These are phyloP conservation scores for Ochromonas danica DNA, from an alignment of 108 stramenopile genomes.

Conservation along the genomic window DNA sequence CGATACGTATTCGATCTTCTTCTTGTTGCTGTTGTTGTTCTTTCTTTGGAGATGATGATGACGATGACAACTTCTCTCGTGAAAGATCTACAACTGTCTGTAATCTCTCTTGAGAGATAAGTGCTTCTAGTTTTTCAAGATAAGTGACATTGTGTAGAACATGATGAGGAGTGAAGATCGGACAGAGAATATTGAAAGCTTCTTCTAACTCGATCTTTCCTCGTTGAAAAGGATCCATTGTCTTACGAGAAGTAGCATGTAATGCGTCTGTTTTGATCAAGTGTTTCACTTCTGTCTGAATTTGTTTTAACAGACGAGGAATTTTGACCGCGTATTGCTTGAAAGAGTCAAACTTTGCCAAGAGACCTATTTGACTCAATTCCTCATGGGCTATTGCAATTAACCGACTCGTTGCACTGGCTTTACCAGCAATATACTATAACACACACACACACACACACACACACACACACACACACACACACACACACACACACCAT, in stretches of 20 bases:
- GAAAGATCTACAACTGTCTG: no score
- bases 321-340: not conserved
- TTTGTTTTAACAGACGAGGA: not conserved
- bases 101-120: no score
- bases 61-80: no score
- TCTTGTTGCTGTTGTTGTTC: no score
- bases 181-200: not conserved
- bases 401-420: not conserved
- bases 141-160: not conserved
- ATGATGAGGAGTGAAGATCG: not conserved
- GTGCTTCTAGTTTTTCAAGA: not conserved
- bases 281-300: not conserved
- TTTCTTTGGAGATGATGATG: no score
- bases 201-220: not conserved
- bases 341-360: not conserved
- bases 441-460: not conserved
- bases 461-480: not conserved
- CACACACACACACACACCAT: not conserved
- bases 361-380: not conserved
- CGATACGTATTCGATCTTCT: no score
- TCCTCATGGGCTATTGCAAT: not conserved
- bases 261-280: not conserved
- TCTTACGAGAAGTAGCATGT: not conserved
- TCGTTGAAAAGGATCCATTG: not conserved
- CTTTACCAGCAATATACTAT: not conserved